These are phyloP conservation scores for Backusella psychrophila DNA, from an alignment of 192 early-diverging fungal genomes.

Conservation along the genomic window DNA sequence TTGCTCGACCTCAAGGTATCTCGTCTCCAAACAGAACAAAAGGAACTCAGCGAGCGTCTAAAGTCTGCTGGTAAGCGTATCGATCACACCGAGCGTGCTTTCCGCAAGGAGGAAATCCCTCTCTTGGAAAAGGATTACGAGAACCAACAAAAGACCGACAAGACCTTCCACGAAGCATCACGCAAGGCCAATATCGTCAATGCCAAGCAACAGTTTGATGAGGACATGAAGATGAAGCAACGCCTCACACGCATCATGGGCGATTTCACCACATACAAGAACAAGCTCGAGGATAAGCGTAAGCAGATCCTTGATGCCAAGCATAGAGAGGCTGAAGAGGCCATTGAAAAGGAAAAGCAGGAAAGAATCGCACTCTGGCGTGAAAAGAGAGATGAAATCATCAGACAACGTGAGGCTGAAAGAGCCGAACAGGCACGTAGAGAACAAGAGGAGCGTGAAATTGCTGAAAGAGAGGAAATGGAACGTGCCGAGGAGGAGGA, in stretches of 20 bases:
- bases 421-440: slow-evolving; percentile 33
- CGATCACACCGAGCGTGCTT: slow-evolving; percentile 94
- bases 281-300: slow-evolving; percentile 60
- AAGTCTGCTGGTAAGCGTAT: slow-evolving; percentile 71
- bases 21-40: slow-evolving; percentile 89
- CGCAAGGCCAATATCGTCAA: slow-evolving; percentile 66
- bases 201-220: slow-evolving; percentile 61
- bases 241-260: slow-evolving; percentile 79
- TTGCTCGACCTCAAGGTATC: slow-evolving; percentile 85
- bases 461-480: slow-evolving; percentile 41
- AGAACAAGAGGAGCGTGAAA: slow-evolving; percentile 43
- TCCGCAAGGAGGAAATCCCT: slow-evolving; percentile 87
- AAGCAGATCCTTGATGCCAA: slow-evolving; percentile 55
- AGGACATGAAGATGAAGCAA: slow-evolving; percentile 73
- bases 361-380: slow-evolving; percentile 61
- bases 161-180: slow-evolving; percentile 73
- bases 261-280: slow-evolving; percentile 68
- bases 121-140: slow-evolving; percentile 90
- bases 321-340: slow-evolving; percentile 52
- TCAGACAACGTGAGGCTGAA: slow-evolving; percentile 35
- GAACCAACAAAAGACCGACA: slow-evolving; percentile 82
- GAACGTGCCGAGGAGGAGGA: slow-evolving; percentile 45
- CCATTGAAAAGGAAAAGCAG: slow-evolving; percentile 73
- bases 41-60: slow-evolving; percentile 75
- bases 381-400: slow-evolving; percentile 52